Evolutionary conservation across 345 rosid species (phyloP).

Genomic region (Anacardium occidentale): DNA sequence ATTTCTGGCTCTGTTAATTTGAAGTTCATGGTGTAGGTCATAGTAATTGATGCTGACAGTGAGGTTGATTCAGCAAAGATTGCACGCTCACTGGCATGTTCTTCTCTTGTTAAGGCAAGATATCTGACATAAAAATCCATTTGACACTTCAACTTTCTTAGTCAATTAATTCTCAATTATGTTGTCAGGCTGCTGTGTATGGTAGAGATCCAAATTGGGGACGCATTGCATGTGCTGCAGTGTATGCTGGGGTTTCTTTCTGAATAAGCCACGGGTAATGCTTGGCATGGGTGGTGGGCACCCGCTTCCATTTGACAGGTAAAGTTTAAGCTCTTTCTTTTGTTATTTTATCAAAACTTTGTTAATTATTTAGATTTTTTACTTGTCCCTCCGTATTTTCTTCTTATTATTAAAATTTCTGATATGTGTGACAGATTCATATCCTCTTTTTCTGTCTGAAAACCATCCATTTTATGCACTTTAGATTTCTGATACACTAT

Average conservation of each 20-base stretch:
- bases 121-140: conserved; percentile 13
- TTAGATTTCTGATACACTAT: neutral
- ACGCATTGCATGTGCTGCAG: conserved; percentile 92
- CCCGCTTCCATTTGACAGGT: conserved; percentile 89
- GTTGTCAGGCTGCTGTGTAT: conserved; percentile 76
- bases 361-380: neutral
- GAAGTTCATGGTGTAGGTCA: conserved; percentile 47
- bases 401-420: neutral
- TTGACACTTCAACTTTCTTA: conserved; percentile 17
- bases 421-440: neutral
- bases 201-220: conserved; percentile 99
- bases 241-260: conserved; percentile 78
- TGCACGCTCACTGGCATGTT: conserved; percentile 90
- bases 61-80: conserved; percentile 84
- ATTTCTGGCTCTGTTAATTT: conserved; percentile 2
- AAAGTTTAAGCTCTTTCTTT: neutral
- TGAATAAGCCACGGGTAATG: conserved; percentile 54
- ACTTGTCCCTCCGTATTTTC: too few relatives aligned
- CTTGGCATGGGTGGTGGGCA: conserved; percentile 93
- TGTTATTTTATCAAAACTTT: neutral
- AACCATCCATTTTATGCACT: neutral
- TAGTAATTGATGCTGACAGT: conserved; percentile 62
- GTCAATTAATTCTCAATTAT: conserved; percentile 22
- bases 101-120: conserved; percentile 88
- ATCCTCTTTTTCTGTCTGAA: neutral